phyloP scores from a whole-genome alignment of 2,329 filamentous ascomycete genomes.

The Leptographium flavum region DNA sequence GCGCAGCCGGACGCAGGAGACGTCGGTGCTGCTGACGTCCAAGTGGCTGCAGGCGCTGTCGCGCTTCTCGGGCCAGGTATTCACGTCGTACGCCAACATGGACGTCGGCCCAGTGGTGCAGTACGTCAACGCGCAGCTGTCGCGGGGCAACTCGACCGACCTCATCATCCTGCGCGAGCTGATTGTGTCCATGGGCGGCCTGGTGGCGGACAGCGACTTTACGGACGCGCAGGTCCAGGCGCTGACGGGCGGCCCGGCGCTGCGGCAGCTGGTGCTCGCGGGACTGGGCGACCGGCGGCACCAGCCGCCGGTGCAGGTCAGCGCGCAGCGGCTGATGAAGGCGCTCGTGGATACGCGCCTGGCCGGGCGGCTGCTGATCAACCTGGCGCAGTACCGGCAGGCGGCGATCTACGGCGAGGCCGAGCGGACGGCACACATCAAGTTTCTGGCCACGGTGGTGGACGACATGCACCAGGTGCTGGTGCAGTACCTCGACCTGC shows the following conservation, averaged over 20 bases:
- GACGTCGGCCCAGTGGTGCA: conserved; percentile 74
- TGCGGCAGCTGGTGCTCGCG: conserved; percentile 69
- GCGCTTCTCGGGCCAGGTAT: conserved; percentile 81
- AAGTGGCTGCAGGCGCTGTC: conserved; percentile 85
- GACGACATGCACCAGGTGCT: conserved; percentile 83
- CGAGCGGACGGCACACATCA: conserved; percentile 65
- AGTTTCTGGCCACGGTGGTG: conserved; percentile 73
- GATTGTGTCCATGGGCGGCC: conserved; percentile 84
- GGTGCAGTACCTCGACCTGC: conserved; percentile 75
- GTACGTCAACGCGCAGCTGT: conserved; percentile 77
- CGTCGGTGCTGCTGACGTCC: conserved; percentile 61
- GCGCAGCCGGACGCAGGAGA: conserved; percentile 47
- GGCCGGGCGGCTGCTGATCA: conserved; percentile 71
- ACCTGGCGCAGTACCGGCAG: conserved; percentile 79
- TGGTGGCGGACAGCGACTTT: conserved; percentile 74
- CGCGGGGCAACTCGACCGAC: conserved; percentile 72
- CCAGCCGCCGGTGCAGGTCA: conserved; percentile 45
- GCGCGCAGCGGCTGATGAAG: conserved; percentile 66
- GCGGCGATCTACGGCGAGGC: conserved; percentile 67
- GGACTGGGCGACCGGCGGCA: conserved; percentile 64
- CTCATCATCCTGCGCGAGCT: conserved; percentile 85
- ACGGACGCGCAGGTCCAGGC: conserved; percentile 78
- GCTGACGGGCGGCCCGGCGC: conserved; percentile 70
- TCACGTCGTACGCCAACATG: conserved; percentile 72
- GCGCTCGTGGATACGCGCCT: conserved; percentile 66